Percentiles rank a stretch among this genome's conserved stretches.
These are phyloP conservation scores for Coniochaeta prunicola DNA, from an alignment of 2,329 filamentous ascomycete species.

Conservation along the genomic window DNA sequence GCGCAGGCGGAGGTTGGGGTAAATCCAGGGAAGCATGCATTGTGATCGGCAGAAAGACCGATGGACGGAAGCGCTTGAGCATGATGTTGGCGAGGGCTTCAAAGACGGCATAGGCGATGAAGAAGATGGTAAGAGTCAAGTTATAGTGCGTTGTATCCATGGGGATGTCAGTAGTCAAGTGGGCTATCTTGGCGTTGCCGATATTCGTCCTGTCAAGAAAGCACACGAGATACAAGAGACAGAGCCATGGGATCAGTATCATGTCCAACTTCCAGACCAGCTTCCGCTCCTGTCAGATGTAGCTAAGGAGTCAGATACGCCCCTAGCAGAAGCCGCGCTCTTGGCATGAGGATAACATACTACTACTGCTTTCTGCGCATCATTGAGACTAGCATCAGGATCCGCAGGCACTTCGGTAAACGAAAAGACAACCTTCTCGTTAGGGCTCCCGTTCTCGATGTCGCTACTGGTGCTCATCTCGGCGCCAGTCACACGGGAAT, in stretches of 20 bases:
- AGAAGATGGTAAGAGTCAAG: constrained; percentile 49
- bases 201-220: constrained; percentile 21
- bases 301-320: background rate
- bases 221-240: constrained; percentile 45
- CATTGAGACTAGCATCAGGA: constrained; percentile 49
- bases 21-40: constrained; percentile 30
- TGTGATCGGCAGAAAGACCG: constrained; percentile 54
- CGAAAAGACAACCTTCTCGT: background rate
- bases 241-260: constrained; percentile 39
- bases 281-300: constrained; percentile 19
- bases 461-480: background rate
- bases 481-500: background rate
- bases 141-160: constrained; percentile 54
- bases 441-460: background rate
- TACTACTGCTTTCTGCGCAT: constrained; percentile 46
- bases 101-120: constrained; percentile 57
- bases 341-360: constrained; percentile 28
- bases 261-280: constrained; percentile 24
- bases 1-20: constrained; percentile 12
- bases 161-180: constrained; percentile 18
- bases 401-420: constrained; percentile 27
- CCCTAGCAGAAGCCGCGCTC: background rate
- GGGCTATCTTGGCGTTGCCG: constrained; percentile 40
- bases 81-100: constrained; percentile 57
- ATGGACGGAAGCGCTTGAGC: constrained; percentile 53